phyloP scores from a whole-genome alignment of 345 rosid genomes.

The Populus davidiana region DNA sequence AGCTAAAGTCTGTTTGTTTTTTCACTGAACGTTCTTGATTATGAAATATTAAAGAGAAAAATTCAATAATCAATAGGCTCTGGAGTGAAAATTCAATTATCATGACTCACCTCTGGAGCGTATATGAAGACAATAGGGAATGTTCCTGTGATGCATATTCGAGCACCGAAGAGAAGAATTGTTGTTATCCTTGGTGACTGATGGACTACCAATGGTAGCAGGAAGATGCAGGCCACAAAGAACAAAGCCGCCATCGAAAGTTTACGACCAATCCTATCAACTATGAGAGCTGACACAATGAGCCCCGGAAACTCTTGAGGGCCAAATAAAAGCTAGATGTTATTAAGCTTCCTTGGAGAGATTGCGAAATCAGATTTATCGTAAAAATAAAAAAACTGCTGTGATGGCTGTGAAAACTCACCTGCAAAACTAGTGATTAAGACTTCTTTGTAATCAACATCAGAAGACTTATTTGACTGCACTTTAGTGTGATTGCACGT shows the following conservation, averaged over 20 bases:
- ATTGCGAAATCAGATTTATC: not conserved
- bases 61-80: too few species aligned
- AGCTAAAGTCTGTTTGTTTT: too few species aligned
- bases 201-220: conserved; percentile 70
- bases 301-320: conserved; percentile 74
- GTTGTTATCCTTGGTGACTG: conserved; percentile 64
- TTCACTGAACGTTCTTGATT: too few species aligned
- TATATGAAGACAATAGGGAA: conserved; percentile 70
- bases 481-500: conserved; percentile 33
- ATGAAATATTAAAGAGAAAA: not conserved
- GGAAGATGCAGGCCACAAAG: conserved; percentile 61
- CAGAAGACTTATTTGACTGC: conserved; percentile 30
- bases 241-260: conserved; percentile 75
- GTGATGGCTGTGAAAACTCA: conserved; percentile 7
- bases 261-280: conserved; percentile 82
- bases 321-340: conserved; percentile 22
- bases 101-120: conserved; percentile 75
- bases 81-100: not conserved
- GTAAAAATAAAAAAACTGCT: not conserved
- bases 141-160: conserved; percentile 78
- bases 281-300: conserved; percentile 61
- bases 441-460: conserved; percentile 61
- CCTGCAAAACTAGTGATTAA: conserved; percentile 90
- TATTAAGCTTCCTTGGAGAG: conserved; percentile 1
- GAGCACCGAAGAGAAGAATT: conserved; percentile 67